Percentiles rank a stretch among this genome's conserved stretches.
Conservation (phyloP, 371 early-diverging fungal species). For the Rhizopus stolonifer region DNA sequence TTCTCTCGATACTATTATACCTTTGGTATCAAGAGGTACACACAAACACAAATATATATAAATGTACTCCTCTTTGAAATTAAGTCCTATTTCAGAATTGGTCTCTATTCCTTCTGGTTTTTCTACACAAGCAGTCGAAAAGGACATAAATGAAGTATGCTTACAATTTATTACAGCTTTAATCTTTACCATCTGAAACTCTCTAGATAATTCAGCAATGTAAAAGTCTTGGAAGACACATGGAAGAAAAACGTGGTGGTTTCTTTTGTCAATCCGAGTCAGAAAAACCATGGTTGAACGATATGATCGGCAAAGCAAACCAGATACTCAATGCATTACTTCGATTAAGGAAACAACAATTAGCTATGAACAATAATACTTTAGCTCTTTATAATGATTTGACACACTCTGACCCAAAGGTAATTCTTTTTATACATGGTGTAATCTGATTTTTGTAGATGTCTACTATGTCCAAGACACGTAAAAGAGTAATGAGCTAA, state of each 20-base stretch:
- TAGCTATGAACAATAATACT: conserved; percentile 18
- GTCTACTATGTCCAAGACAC: not conserved
- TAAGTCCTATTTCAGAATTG: no score
- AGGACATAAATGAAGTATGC: not conserved
- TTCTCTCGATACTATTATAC: no score
- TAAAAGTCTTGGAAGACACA: not conserved
- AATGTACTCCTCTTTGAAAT: no score
- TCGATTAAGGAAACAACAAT: conserved; percentile 44
- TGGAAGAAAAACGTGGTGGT: not conserved
- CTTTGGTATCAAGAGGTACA: no score
- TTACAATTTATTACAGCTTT: not conserved
- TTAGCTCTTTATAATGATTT: not conserved
- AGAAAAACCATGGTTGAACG: conserved; percentile 40
- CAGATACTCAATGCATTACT: conserved; percentile 43
- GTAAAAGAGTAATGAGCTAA: conserved; percentile 24
- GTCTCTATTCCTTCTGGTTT: not conserved
- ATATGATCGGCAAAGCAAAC: conserved; percentile 46
- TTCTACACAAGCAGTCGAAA: not conserved
- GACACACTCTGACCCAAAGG: not conserved
- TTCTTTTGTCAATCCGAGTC: not conserved
- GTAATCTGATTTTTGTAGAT: not conserved
- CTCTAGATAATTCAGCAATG: not conserved
- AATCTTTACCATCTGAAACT: not conserved
- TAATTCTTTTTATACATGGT: not conserved
- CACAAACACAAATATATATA: no score